Evolutionary conservation across 1,139 yeast species (phyloP), one percentile per base, ranked within the genome.

Genomic region (Wickerhamomyces sp.): DNA sequence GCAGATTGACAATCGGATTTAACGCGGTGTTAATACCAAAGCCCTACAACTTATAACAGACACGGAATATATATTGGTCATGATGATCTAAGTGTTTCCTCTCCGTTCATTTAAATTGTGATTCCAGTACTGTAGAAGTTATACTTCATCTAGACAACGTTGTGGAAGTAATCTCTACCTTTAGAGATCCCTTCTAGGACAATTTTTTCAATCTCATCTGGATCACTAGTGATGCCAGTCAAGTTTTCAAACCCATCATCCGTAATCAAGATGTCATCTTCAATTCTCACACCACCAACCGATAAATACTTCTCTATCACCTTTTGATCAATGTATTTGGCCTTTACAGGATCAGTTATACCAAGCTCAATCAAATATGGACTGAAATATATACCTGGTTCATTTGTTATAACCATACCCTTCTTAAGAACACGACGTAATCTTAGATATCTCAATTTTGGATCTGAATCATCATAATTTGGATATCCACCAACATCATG

Each of bases 231-330:
- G 47, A 91, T 79, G 36, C 78, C 75, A 5, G 97, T 93, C 48
- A 91, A 69, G 58, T 88, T 86, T 59, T 90, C 95, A 60, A 65
- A 79, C 0, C 99, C 98, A 45, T 68, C 69, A 43, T 74, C 73
- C 2, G 96, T 88, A 41, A 93, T 83, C 42, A 87, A 69, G 42
- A 93, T 78, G 60, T 91, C 97, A 62, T 93, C 99, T 65, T 93
- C 99, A 50, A 93, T 89, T 65, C 99, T 79, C 7, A 93, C 96
- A 41, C 99, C 99, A 26, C 99, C 99, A 49, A 93, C 79, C 54
- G 84, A 78, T 84, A 86, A 79, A 66, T 90, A 93, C 61, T 79
- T 80, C 45, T 86, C 81, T 53, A 93, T 72, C 2, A 84, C 80
- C 0, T 77, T 79, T 54, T 66, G 65, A 60, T 89, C 74, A 49